Conservation (phyloP, 2,329 filamentous ascomycete genomes). For the Trichoderma semiorbis region DNA sequence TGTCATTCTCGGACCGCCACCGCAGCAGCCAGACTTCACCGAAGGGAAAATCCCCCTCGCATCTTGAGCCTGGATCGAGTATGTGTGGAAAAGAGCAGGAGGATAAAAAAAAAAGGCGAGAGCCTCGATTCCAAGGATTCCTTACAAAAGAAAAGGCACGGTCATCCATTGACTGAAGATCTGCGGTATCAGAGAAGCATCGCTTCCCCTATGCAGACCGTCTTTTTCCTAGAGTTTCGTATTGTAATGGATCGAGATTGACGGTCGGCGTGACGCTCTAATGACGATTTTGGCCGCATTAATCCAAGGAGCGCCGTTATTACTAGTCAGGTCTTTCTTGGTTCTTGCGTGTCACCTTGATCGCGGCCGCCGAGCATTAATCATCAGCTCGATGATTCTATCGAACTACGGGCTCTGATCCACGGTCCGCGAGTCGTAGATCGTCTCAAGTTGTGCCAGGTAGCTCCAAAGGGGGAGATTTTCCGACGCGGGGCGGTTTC, state of each 20-base stretch:
- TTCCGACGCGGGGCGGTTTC: constrained; percentile 10
- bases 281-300: background rate
- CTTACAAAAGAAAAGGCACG: background rate
- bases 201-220: background rate
- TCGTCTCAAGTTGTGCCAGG: constrained; percentile 27
- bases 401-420: constrained; percentile 40
- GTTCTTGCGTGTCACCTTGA: background rate
- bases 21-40: background rate
- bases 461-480: constrained; percentile 3
- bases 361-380: background rate
- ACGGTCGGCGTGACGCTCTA: background rate
- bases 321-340: background rate
- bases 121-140: background rate
- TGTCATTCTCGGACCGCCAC: constrained; percentile 7
- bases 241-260: constrained; percentile 7
- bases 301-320: background rate
- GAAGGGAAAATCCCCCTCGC: background rate
- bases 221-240: background rate
- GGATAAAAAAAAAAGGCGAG: background rate
- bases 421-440: constrained; percentile 27
- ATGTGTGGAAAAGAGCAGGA: background rate
- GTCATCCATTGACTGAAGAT: background rate
- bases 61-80: background rate
- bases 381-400: constrained; percentile 43
- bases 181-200: background rate